Conservation (phyloP, 768 basidiomycete species). For the Amanita inopinata region DNA sequence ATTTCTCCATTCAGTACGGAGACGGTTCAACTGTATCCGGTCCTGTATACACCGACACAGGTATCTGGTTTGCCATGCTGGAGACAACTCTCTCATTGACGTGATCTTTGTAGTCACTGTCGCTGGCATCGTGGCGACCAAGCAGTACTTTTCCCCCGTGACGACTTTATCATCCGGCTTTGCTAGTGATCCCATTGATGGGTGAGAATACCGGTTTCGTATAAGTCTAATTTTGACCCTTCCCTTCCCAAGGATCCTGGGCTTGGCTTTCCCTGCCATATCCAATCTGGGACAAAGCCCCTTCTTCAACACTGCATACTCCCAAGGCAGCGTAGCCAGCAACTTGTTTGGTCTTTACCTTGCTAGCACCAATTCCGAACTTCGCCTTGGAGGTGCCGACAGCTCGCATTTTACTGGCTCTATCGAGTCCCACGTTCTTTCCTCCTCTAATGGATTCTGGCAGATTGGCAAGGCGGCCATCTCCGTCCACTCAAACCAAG, state of each 20-base stretch:
- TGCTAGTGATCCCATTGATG: slow-evolving; percentile 1
- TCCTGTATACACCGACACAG: slow-evolving; percentile 27
- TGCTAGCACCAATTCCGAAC: slow-evolving; percentile 29
- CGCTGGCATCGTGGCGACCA: not conserved
- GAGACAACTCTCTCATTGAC: slow-evolving; percentile 20
- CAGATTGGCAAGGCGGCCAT: slow-evolving; percentile 14
- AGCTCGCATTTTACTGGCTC: slow-evolving; percentile 31
- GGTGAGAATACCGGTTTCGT: slow-evolving; percentile 10
- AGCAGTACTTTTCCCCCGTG: slow-evolving; percentile 3
- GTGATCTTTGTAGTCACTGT: not conserved
- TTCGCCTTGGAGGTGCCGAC: slow-evolving; percentile 45
- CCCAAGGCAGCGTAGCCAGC: slow-evolving; percentile 20
- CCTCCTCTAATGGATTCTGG: slow-evolving; percentile 19
- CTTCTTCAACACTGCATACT: slow-evolving; percentile 32
- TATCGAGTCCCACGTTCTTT: slow-evolving; percentile 24
- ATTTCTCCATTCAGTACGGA: slow-evolving; percentile 25
- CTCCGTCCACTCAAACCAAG: slow-evolving; percentile 10
- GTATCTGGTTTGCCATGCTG: not conserved
- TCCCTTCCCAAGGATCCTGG: slow-evolving; percentile 15
- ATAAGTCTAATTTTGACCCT: slow-evolving; percentile 1
- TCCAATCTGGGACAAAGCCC: slow-evolving; percentile 23
- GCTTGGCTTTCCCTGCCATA: slow-evolving; percentile 27
- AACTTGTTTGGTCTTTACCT: slow-evolving; percentile 37
- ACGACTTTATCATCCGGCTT: slow-evolving; percentile 2
- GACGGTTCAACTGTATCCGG: slow-evolving; percentile 34